Evolutionary conservation across 225 moss, liverwort and hornwort genomes (phyloP), one percentile per base, ranked within the genome.

Genomic region (Asterella californica): DNA sequence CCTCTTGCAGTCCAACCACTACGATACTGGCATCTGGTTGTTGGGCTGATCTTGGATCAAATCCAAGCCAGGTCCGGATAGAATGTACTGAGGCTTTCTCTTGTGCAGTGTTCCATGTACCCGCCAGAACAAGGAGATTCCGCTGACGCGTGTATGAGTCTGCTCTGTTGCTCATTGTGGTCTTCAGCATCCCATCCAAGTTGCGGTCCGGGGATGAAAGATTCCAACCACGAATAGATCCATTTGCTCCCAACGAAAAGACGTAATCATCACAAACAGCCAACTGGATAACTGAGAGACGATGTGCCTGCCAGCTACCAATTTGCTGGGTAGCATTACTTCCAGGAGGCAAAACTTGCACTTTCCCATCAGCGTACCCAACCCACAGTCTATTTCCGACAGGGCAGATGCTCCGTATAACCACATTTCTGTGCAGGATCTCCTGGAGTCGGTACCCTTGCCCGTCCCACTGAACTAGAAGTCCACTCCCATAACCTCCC

Each of bases 141-240:
- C 82, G 89, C 63, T 89, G 91, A 63, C 89, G 85, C 36, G 92
- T 93, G 84, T 90, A 95, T 19, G 77, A 85, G 72, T 91, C 86
- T 84, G 88, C 90, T 82, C 92, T 89, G 17, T 80, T 65, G 60
- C 70, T 85, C 86, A 89, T 84, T 27, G 79, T 61, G 78, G 83
- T 81, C 83, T 88, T 84, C 76, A 93, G 79, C 37, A 95, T 81
- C 19, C 75, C 76, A 83, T 95, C 90, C 22, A 93, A 84, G 54
- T 74, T 55, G 18, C 69, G 76, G 83, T 87, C 88, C 55, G 91
- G 91, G 66, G 89, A 93, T 53, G 82, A 80, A 79, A 86, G 86
- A 85, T 92, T 91, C 99, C 99, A 95, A 50, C 99, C 99, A 78
- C 92, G 82, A 67, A 99, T 99, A n/a, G 88, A 92, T 81, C 99